phyloP scores from a whole-genome alignment of 257 asterid species.

The Solanum virginianum region DNA sequence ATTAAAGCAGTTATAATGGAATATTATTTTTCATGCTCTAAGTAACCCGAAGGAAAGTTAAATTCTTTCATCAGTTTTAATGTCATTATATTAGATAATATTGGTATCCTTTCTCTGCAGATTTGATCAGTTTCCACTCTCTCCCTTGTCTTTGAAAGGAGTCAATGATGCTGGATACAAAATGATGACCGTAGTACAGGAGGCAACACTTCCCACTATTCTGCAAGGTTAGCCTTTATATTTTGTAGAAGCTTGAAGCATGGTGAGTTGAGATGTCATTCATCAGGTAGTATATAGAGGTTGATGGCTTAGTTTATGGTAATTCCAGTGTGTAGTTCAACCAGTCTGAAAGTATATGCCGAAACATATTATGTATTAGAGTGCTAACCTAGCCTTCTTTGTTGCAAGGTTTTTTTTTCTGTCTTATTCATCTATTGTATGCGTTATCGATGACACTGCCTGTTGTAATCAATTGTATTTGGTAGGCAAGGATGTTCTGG shows the following conservation, averaged over 20 bases:
- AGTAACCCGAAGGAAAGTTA: background rate
- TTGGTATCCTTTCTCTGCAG: slow-evolving; percentile 18
- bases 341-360: background rate
- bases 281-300: background rate
- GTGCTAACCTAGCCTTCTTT: background rate
- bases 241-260: background rate
- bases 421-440: background rate
- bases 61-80: background rate
- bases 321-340: background rate
- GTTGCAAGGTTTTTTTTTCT: background rate
- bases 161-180: slow-evolving; percentile 85
- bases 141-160: slow-evolving; percentile 71
- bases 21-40: background rate
- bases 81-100: background rate
- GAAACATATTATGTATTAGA: background rate
- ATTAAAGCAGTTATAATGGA: background rate
- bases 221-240: slow-evolving; percentile 43
- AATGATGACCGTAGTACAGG: slow-evolving; percentile 90
- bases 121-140: slow-evolving; percentile 74
- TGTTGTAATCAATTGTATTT: slow-evolving; percentile 3
- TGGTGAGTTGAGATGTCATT: background rate
- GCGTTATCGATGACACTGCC: background rate
- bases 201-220: slow-evolving; percentile 84
- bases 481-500: slow-evolving; percentile 92
- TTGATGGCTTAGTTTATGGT: background rate